Conservation (phyloP, 139 green algal genomes). For the Haematococcus lacustris region DNA sequence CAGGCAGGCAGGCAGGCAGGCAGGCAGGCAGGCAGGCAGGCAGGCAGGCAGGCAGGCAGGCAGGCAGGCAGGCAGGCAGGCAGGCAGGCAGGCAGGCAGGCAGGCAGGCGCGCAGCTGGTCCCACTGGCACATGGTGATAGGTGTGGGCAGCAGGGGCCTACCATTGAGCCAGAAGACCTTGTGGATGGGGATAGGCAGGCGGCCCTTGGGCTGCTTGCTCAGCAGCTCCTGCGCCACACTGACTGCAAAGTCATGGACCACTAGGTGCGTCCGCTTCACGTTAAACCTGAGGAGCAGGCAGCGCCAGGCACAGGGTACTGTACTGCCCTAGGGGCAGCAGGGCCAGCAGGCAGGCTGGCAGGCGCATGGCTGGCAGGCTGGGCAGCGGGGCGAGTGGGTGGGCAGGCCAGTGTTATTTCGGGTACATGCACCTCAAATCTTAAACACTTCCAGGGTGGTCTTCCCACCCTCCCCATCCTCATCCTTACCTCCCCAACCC, state of each 20-base stretch:
- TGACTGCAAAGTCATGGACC: conserved; percentile 1
- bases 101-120: too few species aligned
- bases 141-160: too few species aligned
- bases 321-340: not conserved
- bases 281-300: not conserved
- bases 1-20: too few species aligned
- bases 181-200: not conserved
- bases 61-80: too few species aligned
- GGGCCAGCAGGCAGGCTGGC: not conserved
- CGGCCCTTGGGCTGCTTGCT: not conserved
- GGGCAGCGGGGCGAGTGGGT: not conserved
- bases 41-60: too few species aligned
- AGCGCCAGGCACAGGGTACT: not conserved
- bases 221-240: conserved; percentile 2
- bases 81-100: too few species aligned
- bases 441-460: too few species aligned
- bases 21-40: too few species aligned
- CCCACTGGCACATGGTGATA: too few species aligned
- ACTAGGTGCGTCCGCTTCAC: not conserved
- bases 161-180: conserved; percentile 5
- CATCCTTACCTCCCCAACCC: too few species aligned
- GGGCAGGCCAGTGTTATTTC: not conserved
- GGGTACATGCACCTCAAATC: not conserved
- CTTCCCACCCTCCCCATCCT: too few species aligned
- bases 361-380: not conserved